Evolutionary conservation across 805 yeast genomes (phyloP).

Genomic region (Blastobotrys terrestris): DNA sequence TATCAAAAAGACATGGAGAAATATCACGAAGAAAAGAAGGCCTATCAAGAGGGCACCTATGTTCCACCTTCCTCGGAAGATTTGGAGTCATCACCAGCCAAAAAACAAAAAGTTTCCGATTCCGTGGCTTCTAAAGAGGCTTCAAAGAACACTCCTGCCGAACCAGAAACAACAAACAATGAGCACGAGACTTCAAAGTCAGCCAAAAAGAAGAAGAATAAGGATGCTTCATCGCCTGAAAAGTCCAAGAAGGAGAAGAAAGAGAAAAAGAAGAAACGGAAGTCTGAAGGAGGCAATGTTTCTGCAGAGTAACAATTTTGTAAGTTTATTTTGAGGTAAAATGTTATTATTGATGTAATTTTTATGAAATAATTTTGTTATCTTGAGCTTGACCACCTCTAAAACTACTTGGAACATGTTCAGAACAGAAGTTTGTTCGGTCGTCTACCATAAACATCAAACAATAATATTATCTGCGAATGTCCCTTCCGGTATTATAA

Average conservation of each 20-base stretch:
- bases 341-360: neutral
- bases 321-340: neutral
- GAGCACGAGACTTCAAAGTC: neutral
- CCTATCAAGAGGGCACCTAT: conserved; percentile 1
- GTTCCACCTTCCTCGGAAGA: neutral
- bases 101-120: neutral
- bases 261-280: conserved; percentile 48
- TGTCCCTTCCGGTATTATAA: too few relatives aligned
- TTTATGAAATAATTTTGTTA: neutral
- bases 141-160: neutral
- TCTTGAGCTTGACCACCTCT: too few relatives aligned
- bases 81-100: neutral
- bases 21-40: conserved; percentile 43
- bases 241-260: conserved; percentile 40
- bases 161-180: neutral
- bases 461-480: too few relatives aligned
- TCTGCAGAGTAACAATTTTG: neutral
- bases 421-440: too few relatives aligned
- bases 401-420: too few relatives aligned
- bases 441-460: too few relatives aligned
- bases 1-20: conserved; percentile 39
- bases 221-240: conserved; percentile 22
- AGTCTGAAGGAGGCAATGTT: conserved; percentile 27
- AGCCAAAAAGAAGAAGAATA: conserved; percentile 23
- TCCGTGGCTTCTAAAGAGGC: too few relatives aligned